A percentile compares a stretch with the other conserved stretches of the same genome.
phyloP scores from a whole-genome alignment of 345 rosid genomes.

The Cochlearia excelsa region DNA sequence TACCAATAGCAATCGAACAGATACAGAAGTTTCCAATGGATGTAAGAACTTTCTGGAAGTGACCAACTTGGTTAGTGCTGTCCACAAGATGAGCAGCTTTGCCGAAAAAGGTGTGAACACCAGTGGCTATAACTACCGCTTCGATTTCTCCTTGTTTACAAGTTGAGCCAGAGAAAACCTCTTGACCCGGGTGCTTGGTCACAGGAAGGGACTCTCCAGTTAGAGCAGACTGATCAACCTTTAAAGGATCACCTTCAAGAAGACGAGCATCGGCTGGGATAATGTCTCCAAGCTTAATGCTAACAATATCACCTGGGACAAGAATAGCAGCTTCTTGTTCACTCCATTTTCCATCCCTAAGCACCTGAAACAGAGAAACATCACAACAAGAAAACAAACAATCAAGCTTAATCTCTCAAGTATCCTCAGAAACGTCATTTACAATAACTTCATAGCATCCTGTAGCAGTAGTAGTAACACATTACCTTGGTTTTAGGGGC shows the following conservation, averaged over 20 bases:
- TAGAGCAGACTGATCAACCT: slow-evolving; percentile 83
- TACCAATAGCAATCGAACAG: slow-evolving; percentile 49
- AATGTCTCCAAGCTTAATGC: slow-evolving; percentile 80
- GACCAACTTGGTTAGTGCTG: slow-evolving; percentile 45
- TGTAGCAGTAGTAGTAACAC: slow-evolving; percentile 26
- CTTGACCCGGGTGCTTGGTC: slow-evolving; percentile 41
- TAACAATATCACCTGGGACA: slow-evolving; percentile 42
- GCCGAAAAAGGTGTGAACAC: slow-evolving; percentile 43
- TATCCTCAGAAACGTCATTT: neutral
- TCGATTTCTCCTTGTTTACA: slow-evolving; percentile 46
- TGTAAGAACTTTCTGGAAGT: slow-evolving; percentile 47
- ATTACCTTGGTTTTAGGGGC: slow-evolving; percentile 68
- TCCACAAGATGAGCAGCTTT: slow-evolving; percentile 47
- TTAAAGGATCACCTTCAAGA: slow-evolving; percentile 80
- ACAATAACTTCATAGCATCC: neutral
- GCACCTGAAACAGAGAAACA: slow-evolving; percentile 36
- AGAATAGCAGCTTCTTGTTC: slow-evolving; percentile 44
- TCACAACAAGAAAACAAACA: slow-evolving; percentile 15
- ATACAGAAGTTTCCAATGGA: slow-evolving; percentile 56
- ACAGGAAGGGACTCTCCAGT: slow-evolving; percentile 86
- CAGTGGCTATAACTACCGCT: slow-evolving; percentile 42
- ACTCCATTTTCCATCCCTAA: slow-evolving; percentile 46
- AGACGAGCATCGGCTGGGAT: slow-evolving; percentile 92
- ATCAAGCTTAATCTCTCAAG: slow-evolving; percentile 11
- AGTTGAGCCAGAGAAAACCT: slow-evolving; percentile 45